Base-by-base conservation (phyloP, 768 basidiomycete genomes). In the Suillus hirtellus region DNA sequence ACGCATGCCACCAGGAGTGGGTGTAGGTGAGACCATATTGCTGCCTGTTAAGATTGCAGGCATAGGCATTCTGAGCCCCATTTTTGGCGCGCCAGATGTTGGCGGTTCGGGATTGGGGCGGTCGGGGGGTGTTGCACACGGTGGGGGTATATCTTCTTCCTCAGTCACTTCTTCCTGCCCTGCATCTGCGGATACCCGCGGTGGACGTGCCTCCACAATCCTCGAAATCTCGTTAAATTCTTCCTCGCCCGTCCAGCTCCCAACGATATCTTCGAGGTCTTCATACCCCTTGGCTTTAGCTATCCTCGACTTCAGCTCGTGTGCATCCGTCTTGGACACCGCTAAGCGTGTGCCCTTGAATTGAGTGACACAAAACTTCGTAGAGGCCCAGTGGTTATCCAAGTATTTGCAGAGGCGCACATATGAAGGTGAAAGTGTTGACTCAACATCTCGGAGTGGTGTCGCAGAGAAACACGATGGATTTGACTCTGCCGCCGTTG, bases 401-500 rank as follows among this genome's bases (percentile, higher is more conserved):
- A 95, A 78, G 70, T 94, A 93, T 74, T 84, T 82, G 31, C 85
- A 81, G 76, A 97, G 70, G 65, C 88, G 88, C 65, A 94, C 69
- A 74, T 94, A 92, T 6, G 87, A 76, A 31, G 90, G 89, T 54
- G 92, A 78, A 34, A 97, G 77, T 4, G 83, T 87, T 60, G 77
- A 75, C 65, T 91, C 89, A 1, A 95, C 76, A 67, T 95, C 90
- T 14, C 79, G 72, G 31, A 93, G 78, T 3, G 91, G 90, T 0
- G 72, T 83, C 19, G 83, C 76, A 2, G 86, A 85, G 80, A 99
- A 99, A 68, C 94, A 90, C 0, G 92, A 88, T 0, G 95, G 93
- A 74, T 99, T 99, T 5, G 89, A 77, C 75, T 99, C 97, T 7
- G 96, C 97, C 1, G 89, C 95, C 6, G 95, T 89, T 24, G 97